phyloP scores from a whole-genome alignment of 345 rosid species.

The Citrus hindsii region DNA sequence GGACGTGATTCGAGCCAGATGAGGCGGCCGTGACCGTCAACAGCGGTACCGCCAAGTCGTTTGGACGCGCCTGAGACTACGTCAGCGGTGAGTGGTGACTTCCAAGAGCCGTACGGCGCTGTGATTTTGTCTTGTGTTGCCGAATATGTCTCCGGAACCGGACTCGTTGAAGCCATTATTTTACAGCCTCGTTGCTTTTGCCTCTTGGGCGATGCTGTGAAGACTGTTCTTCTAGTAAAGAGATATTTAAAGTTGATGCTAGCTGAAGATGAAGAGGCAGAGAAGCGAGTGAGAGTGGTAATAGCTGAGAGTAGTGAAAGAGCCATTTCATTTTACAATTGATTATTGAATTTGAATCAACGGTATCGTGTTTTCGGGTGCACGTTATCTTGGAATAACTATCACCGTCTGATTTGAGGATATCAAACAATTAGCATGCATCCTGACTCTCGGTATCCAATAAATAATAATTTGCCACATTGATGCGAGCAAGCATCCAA shows the following conservation, averaged over 20 bases:
- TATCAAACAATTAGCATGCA: neutral
- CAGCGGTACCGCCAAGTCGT: slow-evolving; percentile 68
- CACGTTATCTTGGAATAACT: neutral
- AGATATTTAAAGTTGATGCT: neutral
- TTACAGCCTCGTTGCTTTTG: neutral
- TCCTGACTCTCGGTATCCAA: no score
- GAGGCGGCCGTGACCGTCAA: slow-evolving; percentile 67
- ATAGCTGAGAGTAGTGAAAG: slow-evolving; percentile 10
- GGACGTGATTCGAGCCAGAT: slow-evolving; percentile 90
- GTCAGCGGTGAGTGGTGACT: slow-evolving; percentile 88
- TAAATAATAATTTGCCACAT: no score
- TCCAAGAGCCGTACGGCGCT: slow-evolving; percentile 93
- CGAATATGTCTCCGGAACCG: slow-evolving; percentile 1
- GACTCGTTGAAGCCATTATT: slow-evolving; percentile 48
- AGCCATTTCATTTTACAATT: slow-evolving; percentile 15
- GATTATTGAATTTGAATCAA: neutral
- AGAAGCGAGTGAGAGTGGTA: slow-evolving; percentile 29
- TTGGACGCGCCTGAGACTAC: slow-evolving; percentile 81
- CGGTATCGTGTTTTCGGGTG: neutral
- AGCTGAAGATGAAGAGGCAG: slow-evolving; percentile 6
- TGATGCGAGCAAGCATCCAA: no score
- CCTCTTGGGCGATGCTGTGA: slow-evolving; percentile 5
- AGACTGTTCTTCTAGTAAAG: neutral
- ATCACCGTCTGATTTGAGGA: neutral
- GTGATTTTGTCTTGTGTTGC: slow-evolving; percentile 27